Conservation (phyloP, 2,329 filamentous ascomycete genomes). For the Parafenestella ontariensis region DNA sequence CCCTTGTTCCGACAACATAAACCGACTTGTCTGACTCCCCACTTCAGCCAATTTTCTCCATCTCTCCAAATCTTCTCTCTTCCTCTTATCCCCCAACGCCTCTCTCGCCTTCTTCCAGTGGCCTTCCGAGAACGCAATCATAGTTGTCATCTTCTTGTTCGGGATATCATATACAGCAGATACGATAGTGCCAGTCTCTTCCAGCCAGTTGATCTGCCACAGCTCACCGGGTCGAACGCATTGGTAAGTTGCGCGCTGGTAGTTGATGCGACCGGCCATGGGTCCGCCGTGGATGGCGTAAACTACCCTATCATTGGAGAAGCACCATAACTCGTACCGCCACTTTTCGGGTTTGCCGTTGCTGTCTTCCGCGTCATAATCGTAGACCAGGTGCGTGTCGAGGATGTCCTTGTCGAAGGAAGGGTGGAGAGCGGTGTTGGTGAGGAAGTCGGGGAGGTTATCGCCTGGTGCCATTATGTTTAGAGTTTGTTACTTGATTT, state of each 20-base stretch:
- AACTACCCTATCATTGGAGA: conserved; percentile 60
- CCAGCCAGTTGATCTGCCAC: conserved; percentile 68
- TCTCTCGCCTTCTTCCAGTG: conserved; percentile 62
- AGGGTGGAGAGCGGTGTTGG: conserved; percentile 35
- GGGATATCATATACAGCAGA: conserved; percentile 64
- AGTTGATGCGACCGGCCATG: conserved; percentile 58
- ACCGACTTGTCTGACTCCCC: conserved; percentile 59
- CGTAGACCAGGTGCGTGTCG: conserved; percentile 64
- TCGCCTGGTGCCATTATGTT: conserved; percentile 31
- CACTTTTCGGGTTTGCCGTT: conserved; percentile 63
- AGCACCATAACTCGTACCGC: conserved; percentile 69
- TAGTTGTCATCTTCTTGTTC: conserved; percentile 57
- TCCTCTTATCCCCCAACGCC: conserved; percentile 65
- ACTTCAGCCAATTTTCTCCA: conserved; percentile 60
- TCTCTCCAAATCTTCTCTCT: conserved; percentile 57
- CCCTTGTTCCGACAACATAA: conserved; percentile 63
- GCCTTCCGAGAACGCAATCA: conserved; percentile 62
- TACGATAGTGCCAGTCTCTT: conserved; percentile 65
- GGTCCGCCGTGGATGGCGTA: conserved; percentile 67
- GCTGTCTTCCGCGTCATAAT: conserved; percentile 59
- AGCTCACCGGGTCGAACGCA: conserved; percentile 65
- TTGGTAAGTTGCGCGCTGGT: conserved; percentile 63
- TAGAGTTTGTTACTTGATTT: not conserved
- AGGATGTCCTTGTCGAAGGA: conserved; percentile 60
- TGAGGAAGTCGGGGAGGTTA: conserved; percentile 32